Conservation (phyloP, 805 yeast species). For the Isabelozyma gotoi region DNA sequence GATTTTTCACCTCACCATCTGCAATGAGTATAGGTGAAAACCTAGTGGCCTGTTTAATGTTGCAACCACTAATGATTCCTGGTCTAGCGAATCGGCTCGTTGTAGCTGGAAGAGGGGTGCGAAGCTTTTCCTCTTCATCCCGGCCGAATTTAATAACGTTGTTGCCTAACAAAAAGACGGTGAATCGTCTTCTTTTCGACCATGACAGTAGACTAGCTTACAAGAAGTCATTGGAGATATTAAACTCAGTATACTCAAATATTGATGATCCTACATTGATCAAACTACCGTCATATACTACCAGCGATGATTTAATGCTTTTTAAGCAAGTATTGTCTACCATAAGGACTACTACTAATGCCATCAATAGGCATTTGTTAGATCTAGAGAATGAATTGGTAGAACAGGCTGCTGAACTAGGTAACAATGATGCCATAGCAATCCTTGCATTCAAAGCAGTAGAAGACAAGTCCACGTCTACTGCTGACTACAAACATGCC, state of each 20-base stretch:
- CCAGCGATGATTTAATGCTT: slow-evolving; percentile 59
- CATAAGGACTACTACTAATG: slow-evolving; percentile 59
- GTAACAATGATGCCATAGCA: slow-evolving; percentile 78
- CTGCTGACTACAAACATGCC: slow-evolving; percentile 66
- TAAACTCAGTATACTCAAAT: slow-evolving; percentile 49
- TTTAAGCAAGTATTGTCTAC: slow-evolving; percentile 67
- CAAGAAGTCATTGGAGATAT: slow-evolving; percentile 52
- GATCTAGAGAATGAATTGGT: slow-evolving; percentile 69
- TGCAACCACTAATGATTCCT: slow-evolving; percentile 2
- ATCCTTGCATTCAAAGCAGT: slow-evolving; percentile 69
- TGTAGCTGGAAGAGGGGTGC: background rate
- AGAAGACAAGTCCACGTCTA: slow-evolving; percentile 15
- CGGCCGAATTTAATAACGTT: slow-evolving; percentile 27
- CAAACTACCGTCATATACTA: slow-evolving; percentile 45
- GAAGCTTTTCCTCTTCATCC: background rate
- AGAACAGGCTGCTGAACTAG: slow-evolving; percentile 82
- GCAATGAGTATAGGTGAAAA: too few species aligned
- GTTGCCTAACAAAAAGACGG: slow-evolving; percentile 57
- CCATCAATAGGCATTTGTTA: slow-evolving; percentile 54
- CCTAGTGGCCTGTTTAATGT: too few species aligned
- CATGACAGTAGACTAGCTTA: slow-evolving; percentile 58
- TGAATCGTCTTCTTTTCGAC: slow-evolving; percentile 65
- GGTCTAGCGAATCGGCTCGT: background rate
- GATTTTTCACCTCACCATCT: too few species aligned
- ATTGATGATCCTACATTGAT: slow-evolving; percentile 41